A percentile compares a stretch with the other conserved stretches of the same genome.
These are phyloP conservation scores for Cladosporium cucumerinum DNA, from an alignment of 2,329 filamentous ascomycete species.

Conservation along the genomic window DNA sequence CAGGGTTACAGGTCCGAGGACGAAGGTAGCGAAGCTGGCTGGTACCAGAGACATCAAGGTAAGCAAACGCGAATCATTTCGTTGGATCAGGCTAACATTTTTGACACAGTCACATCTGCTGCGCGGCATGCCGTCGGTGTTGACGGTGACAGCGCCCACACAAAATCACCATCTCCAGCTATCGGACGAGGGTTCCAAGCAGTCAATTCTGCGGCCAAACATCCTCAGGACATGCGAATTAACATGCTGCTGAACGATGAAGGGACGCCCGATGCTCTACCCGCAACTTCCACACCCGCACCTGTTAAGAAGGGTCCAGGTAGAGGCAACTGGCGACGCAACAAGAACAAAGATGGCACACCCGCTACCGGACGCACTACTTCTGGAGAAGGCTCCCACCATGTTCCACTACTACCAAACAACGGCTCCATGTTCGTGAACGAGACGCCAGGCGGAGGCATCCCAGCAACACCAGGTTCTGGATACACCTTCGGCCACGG, in stretches of 20 bases:
- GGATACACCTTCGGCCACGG: constrained; percentile 5
- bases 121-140: constrained; percentile 13
- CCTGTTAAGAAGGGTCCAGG: constrained; percentile 43
- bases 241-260: constrained; percentile 49
- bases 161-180: constrained; percentile 43
- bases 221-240: constrained; percentile 44
- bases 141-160: constrained; percentile 45
- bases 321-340: constrained; percentile 50
- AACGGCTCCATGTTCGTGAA: constrained; percentile 30
- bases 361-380: constrained; percentile 15
- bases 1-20: constrained; percentile 30
- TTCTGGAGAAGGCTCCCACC: constrained; percentile 32
- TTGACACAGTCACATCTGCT: constrained; percentile 9
- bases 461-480: constrained; percentile 11
- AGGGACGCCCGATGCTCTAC: constrained; percentile 23
- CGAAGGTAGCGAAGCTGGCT: constrained; percentile 31
- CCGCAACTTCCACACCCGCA: constrained; percentile 27
- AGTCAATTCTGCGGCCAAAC: constrained; percentile 36
- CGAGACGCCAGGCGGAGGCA: constrained; percentile 4
- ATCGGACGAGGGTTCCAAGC: constrained; percentile 36
- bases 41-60: constrained; percentile 11
- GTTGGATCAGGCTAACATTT: background rate
- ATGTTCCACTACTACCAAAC: constrained; percentile 35
- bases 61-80: background rate
- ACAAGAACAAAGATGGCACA: constrained; percentile 28